Base-by-base conservation (phyloP, 768 basidiomycete species). In the Boletus patriciae region DNA sequence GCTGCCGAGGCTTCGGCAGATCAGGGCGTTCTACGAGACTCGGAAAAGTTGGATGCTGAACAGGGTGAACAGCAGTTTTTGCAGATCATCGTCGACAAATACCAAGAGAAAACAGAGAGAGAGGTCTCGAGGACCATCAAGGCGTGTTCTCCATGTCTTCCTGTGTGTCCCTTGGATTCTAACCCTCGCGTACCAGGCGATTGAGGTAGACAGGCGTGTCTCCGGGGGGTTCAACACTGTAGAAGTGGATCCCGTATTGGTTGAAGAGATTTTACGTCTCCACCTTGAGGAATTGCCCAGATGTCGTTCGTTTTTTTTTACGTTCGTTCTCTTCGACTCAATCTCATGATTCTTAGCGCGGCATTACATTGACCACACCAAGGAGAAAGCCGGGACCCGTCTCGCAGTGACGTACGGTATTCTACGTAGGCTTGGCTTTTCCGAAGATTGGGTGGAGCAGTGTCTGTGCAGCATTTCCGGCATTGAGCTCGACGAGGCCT, bases 81-180 rank as follows among this genome's bases (percentile, higher is more conserved):
- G 49, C 93, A 94, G 73, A 74, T 71, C 45, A 66, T 93, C 46
- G 83, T 96, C 1, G 93, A 96, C 60, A 87, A 83, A 64, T 76
- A 88, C 46, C 92, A 96, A 65, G 92, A 95, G 19, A 94, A 86
- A 67, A 89, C 83, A 6, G 92, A 96, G 70, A 94, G 86, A 69
- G 96, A 97, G 64, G 83, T 95, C 54, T 72, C 77, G 6, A 80
- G 86, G 55, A 74, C 82, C 11, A 58, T 90, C 60, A 91, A 90
- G 85, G 95, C 88, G 63, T 41, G 66, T 57, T 49, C 25, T 7
- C 25, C 18, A 6, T 16, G 34, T 10, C 15, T 21, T 34, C 13
- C 40, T 42, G n/a, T 18, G n/a, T 42, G 3, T 7, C 13, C 11
- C 44, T 46, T 23, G 16, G 19, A 41, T 21, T 33, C 50, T 58